phyloP scores from a whole-genome alignment of 441 rosid species.

The Corymbia calophylla region DNA sequence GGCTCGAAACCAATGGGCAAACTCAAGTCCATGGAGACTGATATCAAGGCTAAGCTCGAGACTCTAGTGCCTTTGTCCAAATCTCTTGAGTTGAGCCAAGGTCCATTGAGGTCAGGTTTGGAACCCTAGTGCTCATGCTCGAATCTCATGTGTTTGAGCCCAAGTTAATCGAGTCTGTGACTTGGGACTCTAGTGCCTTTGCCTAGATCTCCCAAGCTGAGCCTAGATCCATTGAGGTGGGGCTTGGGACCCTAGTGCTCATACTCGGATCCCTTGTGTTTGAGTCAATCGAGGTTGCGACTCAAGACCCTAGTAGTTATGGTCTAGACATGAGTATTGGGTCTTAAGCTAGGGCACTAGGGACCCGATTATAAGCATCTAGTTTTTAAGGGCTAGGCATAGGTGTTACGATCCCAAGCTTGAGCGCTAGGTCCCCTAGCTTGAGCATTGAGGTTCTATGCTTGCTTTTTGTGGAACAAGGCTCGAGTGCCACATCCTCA shows the following conservation, averaged over 20 bases:
- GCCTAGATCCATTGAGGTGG: accelerated
- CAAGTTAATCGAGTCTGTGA: accelerated
- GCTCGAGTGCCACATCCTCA: accelerated
- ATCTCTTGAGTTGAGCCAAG: accelerated
- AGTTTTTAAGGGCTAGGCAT: background rate
- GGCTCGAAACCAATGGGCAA: background rate
- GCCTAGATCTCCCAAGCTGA: background rate
- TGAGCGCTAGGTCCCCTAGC: background rate
- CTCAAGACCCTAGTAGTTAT: background rate
- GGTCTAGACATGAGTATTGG: background rate
- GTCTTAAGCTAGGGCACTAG: background rate
- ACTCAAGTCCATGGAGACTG: background rate
- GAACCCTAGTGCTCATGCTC: background rate
- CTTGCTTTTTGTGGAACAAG: background rate
- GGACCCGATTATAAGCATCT: background rate
- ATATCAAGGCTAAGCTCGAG: accelerated
- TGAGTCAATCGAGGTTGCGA: accelerated
- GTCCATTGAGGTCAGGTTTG: accelerated
- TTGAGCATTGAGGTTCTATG: accelerated
- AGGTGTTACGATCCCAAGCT: accelerated
- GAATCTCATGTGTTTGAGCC: background rate
- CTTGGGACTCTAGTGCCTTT: accelerated
- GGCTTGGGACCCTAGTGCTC: background rate
- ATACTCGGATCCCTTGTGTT: background rate
- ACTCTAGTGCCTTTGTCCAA: accelerated